Conservation (phyloP, 169 alveolate genomes). For the Plasmodium vinckei region DNA sequence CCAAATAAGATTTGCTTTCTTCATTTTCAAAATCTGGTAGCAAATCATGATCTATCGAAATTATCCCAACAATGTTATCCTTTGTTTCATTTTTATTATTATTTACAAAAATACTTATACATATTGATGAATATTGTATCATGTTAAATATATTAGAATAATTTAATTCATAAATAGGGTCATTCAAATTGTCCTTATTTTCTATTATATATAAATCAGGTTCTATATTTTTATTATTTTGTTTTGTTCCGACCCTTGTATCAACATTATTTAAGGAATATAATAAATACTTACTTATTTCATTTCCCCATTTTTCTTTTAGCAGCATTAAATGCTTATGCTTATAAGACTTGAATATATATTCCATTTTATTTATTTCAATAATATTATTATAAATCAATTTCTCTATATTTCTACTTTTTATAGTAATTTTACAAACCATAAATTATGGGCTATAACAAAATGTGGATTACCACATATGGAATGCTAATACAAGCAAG, state of each 20-base stretch:
- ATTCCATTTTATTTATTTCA: slow-evolving; percentile 28
- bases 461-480: no score
- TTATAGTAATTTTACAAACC: no score
- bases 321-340: slow-evolving; percentile 47
- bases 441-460: no score
- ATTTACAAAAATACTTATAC: slow-evolving; percentile 27
- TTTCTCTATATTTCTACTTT: no score
- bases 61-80: slow-evolving; percentile 22
- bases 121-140: slow-evolving; percentile 58
- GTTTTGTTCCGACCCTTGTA: not conserved
- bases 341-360: slow-evolving; percentile 41
- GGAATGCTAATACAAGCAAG: no score
- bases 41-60: slow-evolving; percentile 46
- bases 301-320: slow-evolving; percentile 22
- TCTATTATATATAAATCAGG: not conserved
- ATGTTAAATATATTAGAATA: slow-evolving; percentile 23
- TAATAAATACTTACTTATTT: slow-evolving; percentile 7
- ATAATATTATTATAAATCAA: not conserved
- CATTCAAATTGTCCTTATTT: not conserved
- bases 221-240: not conserved
- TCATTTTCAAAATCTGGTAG: not conserved
- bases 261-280: slow-evolving; percentile 15
- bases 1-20: not conserved
- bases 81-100: not conserved
- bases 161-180: not conserved